Evolutionary conservation across 78 protist genomes (phyloP), one percentile per base, ranked within the genome.

Genomic region (Dictyostelium purpureum): DNA sequence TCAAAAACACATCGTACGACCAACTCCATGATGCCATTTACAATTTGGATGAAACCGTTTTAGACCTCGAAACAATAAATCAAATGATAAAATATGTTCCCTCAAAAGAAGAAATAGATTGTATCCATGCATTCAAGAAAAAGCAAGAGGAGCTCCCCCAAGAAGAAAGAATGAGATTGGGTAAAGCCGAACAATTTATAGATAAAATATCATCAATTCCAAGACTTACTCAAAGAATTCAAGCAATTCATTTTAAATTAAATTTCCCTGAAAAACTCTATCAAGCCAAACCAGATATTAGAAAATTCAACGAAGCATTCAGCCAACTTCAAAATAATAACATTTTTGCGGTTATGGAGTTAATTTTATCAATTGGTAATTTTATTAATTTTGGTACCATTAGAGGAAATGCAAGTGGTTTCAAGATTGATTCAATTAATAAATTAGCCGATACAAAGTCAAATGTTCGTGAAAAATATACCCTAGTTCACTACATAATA

Each of bases 381-480:
- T 94, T 87, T 45, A 87, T 94, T 14, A 94, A 94, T 51, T 56
- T 51, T 52, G 91, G 92, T 38, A 87, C 94, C 12, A 88, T 76
- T 49, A 51, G 92, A 42, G 92, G 92, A 7, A 94, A 94, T 81
- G 89, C 89, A n/a, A 42, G 70, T 75, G 96, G 96, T 87, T 94
- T 88, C 81, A 77, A 76, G 37, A 79, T 94, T 63, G 89, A 76
- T 35, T 57, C 79, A 52, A 87, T 94, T 54, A 87, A 88, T 38
- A 94, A 94, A 51, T 19, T 94, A 56, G 87, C 88, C 2, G 96
- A 94, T 51, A 94, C 96, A 1, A 94, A 88, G 31, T 87, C 96
- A 0, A 79, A 76, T 52, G 79, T 70, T 19, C 63, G 71, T 63
- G 89, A 87, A n/a, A 80, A 74, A 42, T 78, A 82, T 37, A 88